These are phyloP conservation scores for Colletotrichum sp. DNA, from an alignment of 2,329 filamentous ascomycete species.

Conservation along the genomic window DNA sequence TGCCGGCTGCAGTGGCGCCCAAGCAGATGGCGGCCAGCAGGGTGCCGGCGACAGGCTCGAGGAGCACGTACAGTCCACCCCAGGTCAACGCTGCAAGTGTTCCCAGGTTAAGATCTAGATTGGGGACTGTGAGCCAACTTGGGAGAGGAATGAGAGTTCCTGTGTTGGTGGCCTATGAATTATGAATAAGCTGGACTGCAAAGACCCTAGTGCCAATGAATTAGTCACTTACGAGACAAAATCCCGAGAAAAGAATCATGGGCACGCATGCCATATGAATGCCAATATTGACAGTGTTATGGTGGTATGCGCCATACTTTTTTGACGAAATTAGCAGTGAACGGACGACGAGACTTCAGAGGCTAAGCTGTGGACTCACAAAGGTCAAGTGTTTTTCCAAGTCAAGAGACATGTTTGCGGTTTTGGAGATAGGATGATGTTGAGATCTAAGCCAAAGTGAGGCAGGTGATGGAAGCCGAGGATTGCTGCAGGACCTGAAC, in stretches of 20 bases:
- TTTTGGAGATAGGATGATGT: not conserved
- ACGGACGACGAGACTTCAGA: not conserved
- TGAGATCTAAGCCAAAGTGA: slow-evolving; percentile 1
- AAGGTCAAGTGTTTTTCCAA: slow-evolving; percentile 84
- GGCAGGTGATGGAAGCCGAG: slow-evolving; percentile 7
- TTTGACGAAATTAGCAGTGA: slow-evolving; percentile 4
- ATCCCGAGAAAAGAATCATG: slow-evolving; percentile 72
- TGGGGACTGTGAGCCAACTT: slow-evolving; percentile 69
- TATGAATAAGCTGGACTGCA: slow-evolving; percentile 10
- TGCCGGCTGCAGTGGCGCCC: slow-evolving; percentile 74
- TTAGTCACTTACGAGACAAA: slow-evolving; percentile 69
- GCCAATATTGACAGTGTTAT: slow-evolving; percentile 75
- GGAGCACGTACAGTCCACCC: slow-evolving; percentile 81
- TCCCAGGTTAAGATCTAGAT: slow-evolving; percentile 69
- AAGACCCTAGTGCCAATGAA: not conserved
- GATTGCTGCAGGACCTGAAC: slow-evolving; percentile 14
- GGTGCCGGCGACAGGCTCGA: slow-evolving; percentile 91
- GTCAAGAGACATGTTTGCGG: slow-evolving; percentile 67
- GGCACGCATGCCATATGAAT: slow-evolving; percentile 86
- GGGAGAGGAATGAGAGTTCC: slow-evolving; percentile 70
- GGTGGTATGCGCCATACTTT: slow-evolving; percentile 86
- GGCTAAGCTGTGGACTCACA: slow-evolving; percentile 56
- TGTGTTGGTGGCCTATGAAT: slow-evolving; percentile 62
- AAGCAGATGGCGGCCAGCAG: slow-evolving; percentile 79
- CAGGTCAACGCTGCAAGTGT: slow-evolving; percentile 72